A percentile compares a stretch with the other conserved stretches of the same genome.
These are phyloP conservation scores for Rhinocladiella mackenziei DNA, from an alignment of 2,329 filamentous ascomycete species.

Conservation along the genomic window DNA sequence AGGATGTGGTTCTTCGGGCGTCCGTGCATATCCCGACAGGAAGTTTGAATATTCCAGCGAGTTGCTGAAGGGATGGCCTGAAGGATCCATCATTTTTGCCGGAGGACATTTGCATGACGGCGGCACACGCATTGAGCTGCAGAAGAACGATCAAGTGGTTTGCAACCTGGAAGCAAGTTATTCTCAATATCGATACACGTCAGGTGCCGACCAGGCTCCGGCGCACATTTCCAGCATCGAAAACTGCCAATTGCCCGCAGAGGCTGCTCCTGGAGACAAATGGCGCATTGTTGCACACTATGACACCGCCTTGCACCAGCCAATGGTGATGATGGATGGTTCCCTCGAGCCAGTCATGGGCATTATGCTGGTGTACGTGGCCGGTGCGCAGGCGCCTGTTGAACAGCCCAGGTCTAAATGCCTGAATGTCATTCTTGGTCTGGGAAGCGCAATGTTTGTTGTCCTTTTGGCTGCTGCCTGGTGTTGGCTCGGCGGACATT, in stretches of 20 bases:
- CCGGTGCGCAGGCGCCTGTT: not conserved
- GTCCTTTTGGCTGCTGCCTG: constrained; percentile 1
- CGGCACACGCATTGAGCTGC: constrained; percentile 13
- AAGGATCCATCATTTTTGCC: constrained; percentile 8
- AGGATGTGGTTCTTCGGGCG: constrained; percentile 7
- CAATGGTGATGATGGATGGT: constrained; percentile 15
- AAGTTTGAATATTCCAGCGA: constrained; percentile 11
- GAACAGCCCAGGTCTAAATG: not conserved
- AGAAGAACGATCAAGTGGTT: constrained; percentile 9
- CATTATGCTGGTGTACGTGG: constrained; percentile 16
- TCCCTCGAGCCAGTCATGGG: constrained; percentile 20
- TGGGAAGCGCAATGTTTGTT: not conserved
- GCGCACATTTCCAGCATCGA: constrained; percentile 17
- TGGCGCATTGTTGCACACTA: constrained; percentile 15
- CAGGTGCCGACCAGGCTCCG: not conserved
- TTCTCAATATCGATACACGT: not conserved
- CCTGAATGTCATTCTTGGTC: constrained; percentile 2
- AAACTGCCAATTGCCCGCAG: not conserved
- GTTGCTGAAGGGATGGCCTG: not conserved
- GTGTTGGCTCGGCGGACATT: constrained; percentile 1
- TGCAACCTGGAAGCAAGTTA: constrained; percentile 10
- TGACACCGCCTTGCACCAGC: constrained; percentile 11
- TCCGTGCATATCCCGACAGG: constrained; percentile 8
- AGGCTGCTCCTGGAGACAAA: constrained; percentile 3
- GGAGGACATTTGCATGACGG: constrained; percentile 19